phyloP scores from a whole-genome alignment of 345 rosid species.

The Ceriops tagal region DNA sequence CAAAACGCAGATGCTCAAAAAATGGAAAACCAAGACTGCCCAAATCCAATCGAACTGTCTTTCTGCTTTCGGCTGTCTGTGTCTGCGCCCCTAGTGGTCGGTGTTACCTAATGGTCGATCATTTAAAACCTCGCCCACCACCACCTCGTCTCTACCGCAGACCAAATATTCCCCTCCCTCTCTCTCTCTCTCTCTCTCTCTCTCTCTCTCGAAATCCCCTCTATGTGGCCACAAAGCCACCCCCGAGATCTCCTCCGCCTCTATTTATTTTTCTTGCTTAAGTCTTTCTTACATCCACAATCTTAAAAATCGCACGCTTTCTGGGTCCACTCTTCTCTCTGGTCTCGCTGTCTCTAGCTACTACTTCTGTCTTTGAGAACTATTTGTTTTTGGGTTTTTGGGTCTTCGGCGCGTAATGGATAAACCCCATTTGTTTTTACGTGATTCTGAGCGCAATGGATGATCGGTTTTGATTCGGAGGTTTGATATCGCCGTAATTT shows the following conservation, averaged over 20 bases:
- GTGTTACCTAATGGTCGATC: not conserved
- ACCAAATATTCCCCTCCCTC: not conserved
- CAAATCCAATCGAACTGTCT: not conserved
- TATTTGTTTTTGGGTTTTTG: not conserved
- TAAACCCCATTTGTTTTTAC: conserved; percentile 8
- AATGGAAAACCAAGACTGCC: no score
- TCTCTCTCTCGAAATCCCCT: conserved; percentile 9
- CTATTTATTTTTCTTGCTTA: not conserved
- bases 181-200: no score
- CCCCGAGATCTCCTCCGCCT: conserved; percentile 17
- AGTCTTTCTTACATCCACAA: not conserved
- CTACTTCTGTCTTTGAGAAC: not conserved
- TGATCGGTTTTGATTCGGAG: conserved; percentile 10
- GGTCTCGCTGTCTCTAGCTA: not conserved
- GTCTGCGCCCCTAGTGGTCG: not conserved
- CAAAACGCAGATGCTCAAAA: no score
- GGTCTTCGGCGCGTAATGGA: not conserved
- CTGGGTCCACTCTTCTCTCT: not conserved
- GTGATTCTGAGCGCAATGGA: conserved; percentile 27
- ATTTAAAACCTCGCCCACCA: not conserved
- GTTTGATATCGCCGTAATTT: not conserved
- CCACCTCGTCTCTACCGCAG: conserved; percentile 2
- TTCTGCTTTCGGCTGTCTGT: not conserved
- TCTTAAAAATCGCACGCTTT: not conserved
- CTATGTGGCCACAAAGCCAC: conserved; percentile 24